Evolutionary conservation across 441 rosid genomes (phyloP), one percentile per base, ranked within the genome.

Genomic region (Sinapis alba): DNA sequence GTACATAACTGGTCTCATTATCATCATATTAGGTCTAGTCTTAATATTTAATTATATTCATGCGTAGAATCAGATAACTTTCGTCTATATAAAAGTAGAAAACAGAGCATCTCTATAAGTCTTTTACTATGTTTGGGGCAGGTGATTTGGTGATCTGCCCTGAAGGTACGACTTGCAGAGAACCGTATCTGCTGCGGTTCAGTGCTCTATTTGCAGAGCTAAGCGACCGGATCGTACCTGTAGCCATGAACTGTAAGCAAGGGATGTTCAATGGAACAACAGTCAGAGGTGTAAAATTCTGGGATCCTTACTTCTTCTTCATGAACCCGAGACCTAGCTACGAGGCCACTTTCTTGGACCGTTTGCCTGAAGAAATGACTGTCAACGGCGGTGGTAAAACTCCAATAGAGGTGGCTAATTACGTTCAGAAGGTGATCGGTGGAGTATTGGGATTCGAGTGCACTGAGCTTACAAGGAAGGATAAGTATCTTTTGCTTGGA

Each of bases 131-230:
- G 9, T 10, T 62, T 57, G 21, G 30, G 62, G 71, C 70, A 78
- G 81, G 99, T 23, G 99, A 96, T 70, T 85, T 96, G 11, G 99
- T 96, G 61, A 95, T 96, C 15, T 96, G 98, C 32, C 99, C 99
- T 0, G 98, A 96, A 72, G 99, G 98, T 6, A 96, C 99, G 62
- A 96, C 99, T 4, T 96, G 99, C 60, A 92, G 99, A 7, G 99
- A 95, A 65, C 79, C 72, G 2, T 93, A 85, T 78, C 76, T 96
- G 79, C 85, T 96, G 21, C 72, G 99, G 41, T 93, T 93, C 89
- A 96, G 99, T 65, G 98, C 99, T 3, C 78, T 96, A 79, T 96
- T 96, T 27, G 98, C 99, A 2, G 97, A 91, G 80, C 76, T 96
- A 83, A 96, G 98, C 21, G 99, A 96, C 63, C 70, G 99, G 85